A percentile compares a stretch with the other conserved stretches of the same genome.
Conservation (phyloP, 192 early-diverging fungal species). For the Podochytrium sp. region DNA sequence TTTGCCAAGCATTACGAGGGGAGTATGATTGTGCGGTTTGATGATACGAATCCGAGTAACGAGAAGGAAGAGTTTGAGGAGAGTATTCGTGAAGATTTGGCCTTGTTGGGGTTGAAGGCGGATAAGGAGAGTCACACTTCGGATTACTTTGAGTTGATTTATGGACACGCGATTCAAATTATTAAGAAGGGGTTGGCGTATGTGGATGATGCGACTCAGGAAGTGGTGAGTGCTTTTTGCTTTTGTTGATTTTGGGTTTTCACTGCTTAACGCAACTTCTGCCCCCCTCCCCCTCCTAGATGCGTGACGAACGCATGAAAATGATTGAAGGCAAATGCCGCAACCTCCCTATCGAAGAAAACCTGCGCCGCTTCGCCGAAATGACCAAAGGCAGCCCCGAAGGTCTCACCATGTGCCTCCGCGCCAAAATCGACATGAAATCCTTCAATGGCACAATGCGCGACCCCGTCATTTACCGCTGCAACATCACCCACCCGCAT, state of each 20-base stretch:
- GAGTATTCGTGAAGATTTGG: constrained; percentile 90
- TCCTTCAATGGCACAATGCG: constrained; percentile 90
- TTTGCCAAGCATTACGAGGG: constrained; percentile 91
- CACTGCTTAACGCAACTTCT: not conserved
- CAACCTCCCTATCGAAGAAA: constrained; percentile 87
- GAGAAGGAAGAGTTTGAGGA: constrained; percentile 97
- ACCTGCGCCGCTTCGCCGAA: constrained; percentile 86
- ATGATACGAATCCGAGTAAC: constrained; percentile 98
- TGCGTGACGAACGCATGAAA: constrained; percentile 85
- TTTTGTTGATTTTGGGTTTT: constrained; percentile 25
- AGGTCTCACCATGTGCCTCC: constrained; percentile 82
- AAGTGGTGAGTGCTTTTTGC: constrained; percentile 49
- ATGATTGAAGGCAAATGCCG: constrained; percentile 83
- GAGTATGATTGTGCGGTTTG: constrained; percentile 93
- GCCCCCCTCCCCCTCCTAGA: constrained; percentile 46
- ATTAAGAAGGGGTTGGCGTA: constrained; percentile 91
- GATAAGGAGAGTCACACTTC: constrained; percentile 86
- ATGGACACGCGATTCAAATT: constrained; percentile 80
- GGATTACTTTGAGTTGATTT: constrained; percentile 88
- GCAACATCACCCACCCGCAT: constrained; percentile 87
- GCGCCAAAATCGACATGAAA: constrained; percentile 94
- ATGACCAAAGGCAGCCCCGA: constrained; percentile 82
- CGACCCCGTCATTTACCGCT: constrained; percentile 96
- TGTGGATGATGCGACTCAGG: constrained; percentile 88
- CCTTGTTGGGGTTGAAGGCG: constrained; percentile 81